Evolutionary conservation across 108 stramenopile genomes (phyloP).

Genomic region (Asterionellopsis glacialis): DNA sequence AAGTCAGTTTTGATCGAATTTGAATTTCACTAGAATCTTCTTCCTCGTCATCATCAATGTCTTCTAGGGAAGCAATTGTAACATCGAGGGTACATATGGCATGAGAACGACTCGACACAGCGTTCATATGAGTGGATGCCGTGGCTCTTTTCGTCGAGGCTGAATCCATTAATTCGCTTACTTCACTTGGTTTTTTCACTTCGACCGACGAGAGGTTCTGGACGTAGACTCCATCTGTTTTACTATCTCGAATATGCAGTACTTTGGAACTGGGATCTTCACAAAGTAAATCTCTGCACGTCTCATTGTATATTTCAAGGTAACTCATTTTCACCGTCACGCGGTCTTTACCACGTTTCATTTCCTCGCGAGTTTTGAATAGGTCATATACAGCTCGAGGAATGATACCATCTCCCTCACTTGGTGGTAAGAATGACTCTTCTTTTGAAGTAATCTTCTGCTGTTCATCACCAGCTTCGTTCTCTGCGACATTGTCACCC

Average conservation of each 20-base stretch:
- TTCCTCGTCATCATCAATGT: constrained; percentile 22
- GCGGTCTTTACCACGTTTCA: constrained; percentile 76
- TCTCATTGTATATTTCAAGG: constrained; percentile 99
- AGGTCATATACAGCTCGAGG: constrained; percentile 93
- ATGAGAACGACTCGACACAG: constrained; percentile 78
- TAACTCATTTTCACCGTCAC: constrained; percentile 89
- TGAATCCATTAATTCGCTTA: constrained; percentile 45
- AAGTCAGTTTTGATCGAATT: constrained; percentile 78
- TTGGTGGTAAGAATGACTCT: constrained; percentile 37
- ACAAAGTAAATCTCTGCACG: constrained; percentile 90
- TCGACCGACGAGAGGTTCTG: constrained; percentile 39
- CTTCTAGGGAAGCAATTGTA: constrained; percentile 32
- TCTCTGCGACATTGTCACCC: constrained; percentile 20
- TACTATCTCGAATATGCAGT: constrained; percentile 34
- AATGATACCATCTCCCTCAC: constrained; percentile 81
- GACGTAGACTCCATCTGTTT: constrained; percentile 61
- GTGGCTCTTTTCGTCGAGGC: constrained; percentile 60
- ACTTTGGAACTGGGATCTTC: constrained; percentile 68
- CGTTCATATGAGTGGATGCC: constrained; percentile 89
- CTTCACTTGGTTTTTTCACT: constrained; percentile 45
- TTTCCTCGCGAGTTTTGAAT: constrained; percentile 61
- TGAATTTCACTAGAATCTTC: constrained; percentile 13
- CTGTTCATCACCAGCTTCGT: constrained; percentile 33
- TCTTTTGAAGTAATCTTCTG: constrained; percentile 5
- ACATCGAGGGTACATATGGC: constrained; percentile 89